Evolutionary conservation across 1,139 yeast species (phyloP).

Genomic region (Zygosaccharomyces pseudobailii): DNA sequence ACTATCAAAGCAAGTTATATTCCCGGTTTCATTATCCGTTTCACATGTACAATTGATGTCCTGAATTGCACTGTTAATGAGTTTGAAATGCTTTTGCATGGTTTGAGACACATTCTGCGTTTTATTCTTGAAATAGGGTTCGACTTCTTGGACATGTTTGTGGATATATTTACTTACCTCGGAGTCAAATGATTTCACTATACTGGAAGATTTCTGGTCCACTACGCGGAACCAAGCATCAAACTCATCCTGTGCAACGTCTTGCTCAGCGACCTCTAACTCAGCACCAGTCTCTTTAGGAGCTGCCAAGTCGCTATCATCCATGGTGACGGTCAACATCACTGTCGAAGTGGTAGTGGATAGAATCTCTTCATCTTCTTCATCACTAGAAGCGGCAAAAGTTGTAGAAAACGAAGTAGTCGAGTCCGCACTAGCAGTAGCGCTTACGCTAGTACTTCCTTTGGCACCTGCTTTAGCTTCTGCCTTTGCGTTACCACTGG

Average conservation of each 20-base stretch:
- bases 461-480: neutral
- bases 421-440: neutral
- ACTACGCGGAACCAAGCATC: conserved; percentile 20
- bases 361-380: conserved; percentile 10
- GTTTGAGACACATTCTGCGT: conserved; percentile 43
- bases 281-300: conserved; percentile 7
- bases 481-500: neutral
- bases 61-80: conserved; percentile 43
- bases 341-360: conserved; percentile 10
- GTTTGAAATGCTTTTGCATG: conserved; percentile 44
- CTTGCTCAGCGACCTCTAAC: conserved; percentile 16
- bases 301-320: conserved; percentile 11
- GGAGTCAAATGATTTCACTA: conserved; percentile 21
- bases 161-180: conserved; percentile 37
- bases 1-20: conserved; percentile 35
- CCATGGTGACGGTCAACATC: conserved; percentile 8
- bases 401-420: neutral
- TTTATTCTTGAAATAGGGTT: conserved; percentile 39
- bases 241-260: conserved; percentile 18
- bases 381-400: neutral
- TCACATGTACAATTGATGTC: conserved; percentile 48
- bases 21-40: conserved; percentile 40
- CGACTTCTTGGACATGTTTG: conserved; percentile 35
- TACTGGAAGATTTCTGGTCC: conserved; percentile 18
- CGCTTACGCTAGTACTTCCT: neutral